Evolutionary conservation across 2,329 filamentous ascomycete species (phyloP).

Genomic region (Thermomyces lanuginosus): DNA sequence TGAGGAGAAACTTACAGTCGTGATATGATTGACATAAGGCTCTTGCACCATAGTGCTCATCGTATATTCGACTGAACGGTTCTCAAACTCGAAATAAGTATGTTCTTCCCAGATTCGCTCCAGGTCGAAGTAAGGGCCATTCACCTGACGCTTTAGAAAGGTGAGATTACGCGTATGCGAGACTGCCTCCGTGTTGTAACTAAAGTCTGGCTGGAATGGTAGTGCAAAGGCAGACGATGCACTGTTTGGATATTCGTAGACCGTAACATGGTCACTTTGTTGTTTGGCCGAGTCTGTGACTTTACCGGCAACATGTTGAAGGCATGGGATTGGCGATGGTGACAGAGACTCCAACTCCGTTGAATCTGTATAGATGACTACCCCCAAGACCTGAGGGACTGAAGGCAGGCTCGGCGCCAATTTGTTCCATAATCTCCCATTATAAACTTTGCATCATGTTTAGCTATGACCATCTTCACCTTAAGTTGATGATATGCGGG

Average conservation of each 20-base stretch:
- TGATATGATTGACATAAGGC: constrained; percentile 64
- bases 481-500: not conserved
- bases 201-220: constrained; percentile 36
- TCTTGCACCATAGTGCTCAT: constrained; percentile 71
- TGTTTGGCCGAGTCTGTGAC: constrained; percentile 1
- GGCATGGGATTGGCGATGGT: not conserved
- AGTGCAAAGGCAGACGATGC: constrained; percentile 31
- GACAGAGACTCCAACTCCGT: not conserved
- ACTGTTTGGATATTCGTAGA: constrained; percentile 32
- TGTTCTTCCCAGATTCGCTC: constrained; percentile 70
- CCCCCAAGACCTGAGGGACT: not conserved
- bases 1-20: constrained; percentile 36
- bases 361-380: constrained; percentile 1
- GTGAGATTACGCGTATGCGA: constrained; percentile 50
- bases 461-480: constrained; percentile 1
- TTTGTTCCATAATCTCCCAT: constrained; percentile 3
- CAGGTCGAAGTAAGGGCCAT: constrained; percentile 55
- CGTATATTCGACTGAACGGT: constrained; percentile 51
- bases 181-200: constrained; percentile 39
- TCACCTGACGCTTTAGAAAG: constrained; percentile 47
- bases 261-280: no score
- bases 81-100: constrained; percentile 52
- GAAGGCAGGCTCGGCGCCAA: constrained; percentile 1
- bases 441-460: no score
- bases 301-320: constrained; percentile 3